Evolutionary conservation across 2,329 filamentous ascomycete species (phyloP), one percentile per base, ranked within the genome.

Genomic region (Teratosphaeria pseudoeucalypti): DNA sequence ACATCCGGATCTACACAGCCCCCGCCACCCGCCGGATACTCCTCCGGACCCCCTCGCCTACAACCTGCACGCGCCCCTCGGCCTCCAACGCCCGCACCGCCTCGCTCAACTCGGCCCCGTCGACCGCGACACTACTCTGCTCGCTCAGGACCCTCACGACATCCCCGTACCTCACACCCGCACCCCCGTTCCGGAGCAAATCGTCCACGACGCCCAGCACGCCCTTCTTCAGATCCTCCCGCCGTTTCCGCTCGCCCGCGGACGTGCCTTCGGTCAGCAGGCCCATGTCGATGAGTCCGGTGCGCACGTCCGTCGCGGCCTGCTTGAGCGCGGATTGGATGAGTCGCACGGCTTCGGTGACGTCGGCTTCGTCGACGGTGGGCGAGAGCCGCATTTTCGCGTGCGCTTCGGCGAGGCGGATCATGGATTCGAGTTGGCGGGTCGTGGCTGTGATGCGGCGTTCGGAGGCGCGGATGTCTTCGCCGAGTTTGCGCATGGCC

Each of bases 371-470:
- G 0, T 89, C 91, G 52, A 99, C 94, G 14, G 80, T 83, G 2
- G 79, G 73, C 0, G 88, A 84, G 5, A 99, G 83, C 3, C 94
- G 88, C 95, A 99, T 99, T 75, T 96, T 96, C 56, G 94, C 95
- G 75, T 99, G 95, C 0, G 92, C 94, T 78, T 99, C 94, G 1
- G 92, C 79, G 2, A 99, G 87, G 62, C 94, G 92, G 71, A 99
- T 97, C 95, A 99, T 99, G 54, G 88, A 94, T 77, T 99, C 95
- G 6, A 99, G 82, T 76, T 99, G 94, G 71, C 94, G 85, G 0
- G 95, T 99, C 2, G 94, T 99, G 49, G 94, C 94, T 0, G 94
- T 99, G 77, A 99, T 99, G 66, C 94, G 90, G 74, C 95, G 92
- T 75, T 99, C 95, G 2, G 89, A 84, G 2, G 91, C 83, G 55